These are phyloP conservation scores for Chenopodium album DNA, from an alignment of 148 eudicot species.

Conservation along the genomic window DNA sequence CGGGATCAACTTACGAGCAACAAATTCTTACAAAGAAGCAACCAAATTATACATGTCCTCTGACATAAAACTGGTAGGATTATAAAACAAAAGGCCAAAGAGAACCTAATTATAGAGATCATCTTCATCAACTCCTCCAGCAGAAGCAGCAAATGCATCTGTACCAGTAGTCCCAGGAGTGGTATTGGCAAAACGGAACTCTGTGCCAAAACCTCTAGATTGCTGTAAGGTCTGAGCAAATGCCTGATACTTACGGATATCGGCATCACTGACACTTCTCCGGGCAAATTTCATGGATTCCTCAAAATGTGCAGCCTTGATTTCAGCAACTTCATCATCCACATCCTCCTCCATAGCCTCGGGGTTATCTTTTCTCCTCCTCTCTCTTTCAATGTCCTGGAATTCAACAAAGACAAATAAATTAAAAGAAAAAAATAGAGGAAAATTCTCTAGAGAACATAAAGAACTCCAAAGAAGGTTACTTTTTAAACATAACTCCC, in stretches of 20 bases:
- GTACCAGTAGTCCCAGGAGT: constrained; percentile 36
- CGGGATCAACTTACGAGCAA: neutral
- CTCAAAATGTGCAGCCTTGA: constrained; percentile 76
- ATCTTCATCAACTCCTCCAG: constrained; percentile 81
- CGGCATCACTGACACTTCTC: constrained; percentile 90
- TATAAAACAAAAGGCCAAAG: neutral
- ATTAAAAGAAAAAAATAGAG: neutral
- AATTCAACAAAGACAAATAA: constrained; percentile 1
- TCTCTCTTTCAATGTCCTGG: constrained; percentile 82
- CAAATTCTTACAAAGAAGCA: neutral
- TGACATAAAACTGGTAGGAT: neutral
- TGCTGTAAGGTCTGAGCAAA: constrained; percentile 91
- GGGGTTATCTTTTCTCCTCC: constrained; percentile 66
- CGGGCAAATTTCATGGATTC: constrained; percentile 91
- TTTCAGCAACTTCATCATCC: constrained; percentile 83
- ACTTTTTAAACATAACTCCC: neutral
- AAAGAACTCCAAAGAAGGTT: neutral
- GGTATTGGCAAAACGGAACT: constrained; percentile 59
- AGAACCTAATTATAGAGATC: constrained; percentile 50
- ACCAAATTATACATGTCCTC: neutral
- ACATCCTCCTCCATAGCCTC: constrained; percentile 90
- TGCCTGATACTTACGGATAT: constrained; percentile 86
- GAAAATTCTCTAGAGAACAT: neutral
- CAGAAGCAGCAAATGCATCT: constrained; percentile 65
- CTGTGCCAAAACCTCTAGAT: constrained; percentile 78